These are phyloP conservation scores for Hirschioporus abietinus DNA, from an alignment of 768 basidiomycete genomes.

Conservation along the genomic window DNA sequence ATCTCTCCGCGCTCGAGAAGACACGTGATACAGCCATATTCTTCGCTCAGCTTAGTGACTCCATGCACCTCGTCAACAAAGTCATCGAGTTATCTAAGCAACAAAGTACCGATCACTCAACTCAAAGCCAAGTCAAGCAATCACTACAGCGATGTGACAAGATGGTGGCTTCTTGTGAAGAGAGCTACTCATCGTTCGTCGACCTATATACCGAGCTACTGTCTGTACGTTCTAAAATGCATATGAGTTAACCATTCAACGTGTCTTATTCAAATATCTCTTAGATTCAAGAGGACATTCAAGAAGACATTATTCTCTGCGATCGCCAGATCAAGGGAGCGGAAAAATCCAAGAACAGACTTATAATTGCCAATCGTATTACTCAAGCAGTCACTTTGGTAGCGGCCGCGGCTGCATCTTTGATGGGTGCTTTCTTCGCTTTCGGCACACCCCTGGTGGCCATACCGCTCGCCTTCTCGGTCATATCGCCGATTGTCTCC, in stretches of 20 bases:
- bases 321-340: not conserved
- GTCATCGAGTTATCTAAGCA: not conserved
- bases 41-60: not conserved
- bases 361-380: not conserved
- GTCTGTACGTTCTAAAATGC: not conserved
- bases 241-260: not conserved
- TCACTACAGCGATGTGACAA: not conserved
- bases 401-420: not conserved
- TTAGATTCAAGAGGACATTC: not conserved
- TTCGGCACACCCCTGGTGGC: not conserved
- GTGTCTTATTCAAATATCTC: not conserved
- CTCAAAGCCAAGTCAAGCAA: not conserved
- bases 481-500: not conserved
- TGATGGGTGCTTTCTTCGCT: not conserved
- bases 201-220: not conserved
- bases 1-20: not conserved
- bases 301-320: not conserved
- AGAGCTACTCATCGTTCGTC: not conserved
- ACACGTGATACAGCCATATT: not conserved
- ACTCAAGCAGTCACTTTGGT: not conserved
- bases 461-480: slow-evolving; percentile 1
- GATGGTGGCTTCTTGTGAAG: not conserved
- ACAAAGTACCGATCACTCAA: not conserved
- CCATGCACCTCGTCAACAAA: not conserved
- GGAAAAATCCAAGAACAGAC: not conserved